These are phyloP conservation scores for Triticum turgidum DNA, from an alignment of 176 grass and related monocot genomes.

Conservation along the genomic window DNA sequence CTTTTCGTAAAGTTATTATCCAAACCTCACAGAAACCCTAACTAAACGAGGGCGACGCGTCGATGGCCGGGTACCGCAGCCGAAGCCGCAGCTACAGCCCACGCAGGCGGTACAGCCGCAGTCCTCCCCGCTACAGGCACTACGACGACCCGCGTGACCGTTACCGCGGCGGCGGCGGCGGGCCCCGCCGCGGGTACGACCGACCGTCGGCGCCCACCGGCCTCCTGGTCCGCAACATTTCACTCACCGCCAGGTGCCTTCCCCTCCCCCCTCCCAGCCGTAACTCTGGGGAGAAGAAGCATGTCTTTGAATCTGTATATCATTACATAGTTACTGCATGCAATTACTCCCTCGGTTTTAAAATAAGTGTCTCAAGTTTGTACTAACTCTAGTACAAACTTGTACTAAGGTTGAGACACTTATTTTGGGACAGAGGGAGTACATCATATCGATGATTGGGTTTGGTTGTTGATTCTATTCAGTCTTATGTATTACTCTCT, in stretches of 20 bases:
- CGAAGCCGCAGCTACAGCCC: constrained; percentile 60
- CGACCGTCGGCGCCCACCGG: constrained; percentile 44
- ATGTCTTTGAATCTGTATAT: neutral
- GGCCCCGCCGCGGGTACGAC: constrained; percentile 31
- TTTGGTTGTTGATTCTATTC: neutral
- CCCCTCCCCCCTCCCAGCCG: neutral
- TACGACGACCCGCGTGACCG: constrained; percentile 56
- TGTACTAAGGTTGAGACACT: too few relatives aligned
- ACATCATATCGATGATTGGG: neutral
- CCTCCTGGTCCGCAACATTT: constrained; percentile 68
- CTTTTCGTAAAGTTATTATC: neutral
- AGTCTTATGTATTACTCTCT: neutral
- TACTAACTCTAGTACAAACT: too few relatives aligned
- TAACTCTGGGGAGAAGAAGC: neutral
- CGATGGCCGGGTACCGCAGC: constrained; percentile 54
- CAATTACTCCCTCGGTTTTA: neutral
- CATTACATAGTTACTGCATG: neutral
- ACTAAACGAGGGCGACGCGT: constrained; percentile 3
- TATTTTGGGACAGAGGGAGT: neutral
- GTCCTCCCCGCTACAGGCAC: constrained; percentile 50
- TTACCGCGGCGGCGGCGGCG: constrained; percentile 26
- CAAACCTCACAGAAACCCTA: constrained; percentile 42
- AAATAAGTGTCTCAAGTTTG: too few relatives aligned
- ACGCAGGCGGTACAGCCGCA: constrained; percentile 42
- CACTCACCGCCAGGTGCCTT: constrained; percentile 52